These are phyloP conservation scores for Sodiomyces alkalinus DNA, from an alignment of 2,329 filamentous ascomycete species.

Conservation along the genomic window DNA sequence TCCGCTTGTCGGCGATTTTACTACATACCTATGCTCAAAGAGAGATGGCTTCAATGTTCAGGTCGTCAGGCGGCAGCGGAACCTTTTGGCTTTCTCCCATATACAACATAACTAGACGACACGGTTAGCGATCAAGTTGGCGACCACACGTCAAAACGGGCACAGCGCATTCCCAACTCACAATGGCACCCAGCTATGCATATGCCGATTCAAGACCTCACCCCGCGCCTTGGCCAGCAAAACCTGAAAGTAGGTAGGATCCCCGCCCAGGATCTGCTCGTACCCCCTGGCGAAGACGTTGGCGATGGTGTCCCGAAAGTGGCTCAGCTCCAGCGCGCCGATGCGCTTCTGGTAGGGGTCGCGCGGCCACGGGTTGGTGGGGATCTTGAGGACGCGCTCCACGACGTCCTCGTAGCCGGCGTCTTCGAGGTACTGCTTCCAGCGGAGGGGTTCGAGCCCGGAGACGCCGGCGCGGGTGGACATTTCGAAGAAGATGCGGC, in stretches of 20 bases:
- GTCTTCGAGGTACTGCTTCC: constrained; percentile 8
- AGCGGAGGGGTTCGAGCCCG: constrained; percentile 8
- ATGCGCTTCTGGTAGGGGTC: constrained; percentile 16
- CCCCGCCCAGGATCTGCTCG: constrained; percentile 9
- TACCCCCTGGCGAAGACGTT: constrained; percentile 4
- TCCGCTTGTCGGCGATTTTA: no score
- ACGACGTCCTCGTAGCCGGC: constrained; percentile 24
- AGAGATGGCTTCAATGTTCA: no score
- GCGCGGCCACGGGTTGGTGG: constrained; percentile 30
- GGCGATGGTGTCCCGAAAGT: background rate
- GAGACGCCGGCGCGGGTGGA: constrained; percentile 18
- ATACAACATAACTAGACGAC: background rate
- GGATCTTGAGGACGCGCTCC: constrained; percentile 25
- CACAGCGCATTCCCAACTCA: constrained; percentile 15
- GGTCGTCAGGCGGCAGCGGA: no score
- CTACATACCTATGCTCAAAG: no score
- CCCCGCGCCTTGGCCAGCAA: constrained; percentile 7
- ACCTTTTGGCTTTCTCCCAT: background rate
- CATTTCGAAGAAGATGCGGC: constrained; percentile 9
- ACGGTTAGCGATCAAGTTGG: background rate
- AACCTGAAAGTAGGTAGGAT: constrained; percentile 7
- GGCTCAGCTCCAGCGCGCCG: constrained; percentile 8
- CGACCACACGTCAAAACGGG: no score
- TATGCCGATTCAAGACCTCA: constrained; percentile 8
- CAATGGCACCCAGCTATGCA: constrained; percentile 11